Conservation (phyloP, 768 basidiomycete genomes). For the Leucocoprinus birnbaumii region DNA sequence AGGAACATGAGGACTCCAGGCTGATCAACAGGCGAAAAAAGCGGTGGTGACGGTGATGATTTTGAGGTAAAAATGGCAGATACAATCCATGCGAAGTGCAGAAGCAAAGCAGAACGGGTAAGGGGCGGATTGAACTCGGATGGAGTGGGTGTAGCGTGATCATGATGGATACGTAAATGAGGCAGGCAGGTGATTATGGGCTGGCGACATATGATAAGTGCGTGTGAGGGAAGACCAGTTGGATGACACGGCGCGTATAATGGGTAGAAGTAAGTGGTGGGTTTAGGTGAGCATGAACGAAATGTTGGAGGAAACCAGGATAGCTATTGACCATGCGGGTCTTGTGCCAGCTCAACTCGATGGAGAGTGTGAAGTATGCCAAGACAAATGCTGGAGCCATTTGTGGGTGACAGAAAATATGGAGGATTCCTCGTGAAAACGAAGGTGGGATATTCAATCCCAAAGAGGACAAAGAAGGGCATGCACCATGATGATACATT, state of each 20-base stretch:
- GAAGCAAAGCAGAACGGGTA: not conserved
- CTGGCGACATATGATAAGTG: not conserved
- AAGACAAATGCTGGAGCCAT: too few relatives aligned
- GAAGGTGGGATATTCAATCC: not conserved
- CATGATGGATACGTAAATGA: too few relatives aligned
- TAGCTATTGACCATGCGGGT: not conserved
- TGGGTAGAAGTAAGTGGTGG: not conserved
- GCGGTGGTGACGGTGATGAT: not conserved
- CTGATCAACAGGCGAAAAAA: not conserved
- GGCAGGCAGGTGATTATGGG: not conserved
- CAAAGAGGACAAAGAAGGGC: not conserved
- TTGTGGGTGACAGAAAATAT: not conserved
- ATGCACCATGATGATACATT: not conserved
- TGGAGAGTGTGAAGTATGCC: too few relatives aligned
- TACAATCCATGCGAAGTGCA: too few relatives aligned
- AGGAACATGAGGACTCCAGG: not conserved
- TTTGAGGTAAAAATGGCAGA: too few relatives aligned
- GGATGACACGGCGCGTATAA: not conserved
- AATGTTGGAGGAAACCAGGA: not conserved
- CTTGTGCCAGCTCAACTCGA: not conserved
- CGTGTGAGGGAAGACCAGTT: not conserved
- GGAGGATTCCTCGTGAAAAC: not conserved
- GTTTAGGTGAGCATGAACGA: not conserved
- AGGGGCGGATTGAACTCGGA: not conserved
- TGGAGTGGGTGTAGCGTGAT: not conserved